phyloP scores from a whole-genome alignment of 2,329 filamentous ascomycete genomes.

The Thielaviopsis populi region DNA sequence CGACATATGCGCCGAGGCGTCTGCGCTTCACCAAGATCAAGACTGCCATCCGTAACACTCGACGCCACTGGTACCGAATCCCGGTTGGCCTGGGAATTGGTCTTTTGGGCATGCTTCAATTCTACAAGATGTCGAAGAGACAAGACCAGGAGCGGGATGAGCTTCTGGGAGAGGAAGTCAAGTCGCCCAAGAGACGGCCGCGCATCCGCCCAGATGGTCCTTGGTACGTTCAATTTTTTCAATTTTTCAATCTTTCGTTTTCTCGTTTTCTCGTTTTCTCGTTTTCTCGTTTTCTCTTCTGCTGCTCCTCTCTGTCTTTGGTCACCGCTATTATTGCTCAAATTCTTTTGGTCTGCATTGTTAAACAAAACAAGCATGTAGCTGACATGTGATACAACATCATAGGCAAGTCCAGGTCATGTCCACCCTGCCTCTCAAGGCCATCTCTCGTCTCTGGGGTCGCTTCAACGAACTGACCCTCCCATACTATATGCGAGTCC shows the following conservation, averaged over 20 bases:
- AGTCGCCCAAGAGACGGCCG: constrained; percentile 34
- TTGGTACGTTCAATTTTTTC: constrained; percentile 39
- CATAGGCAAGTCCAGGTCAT: constrained; percentile 77
- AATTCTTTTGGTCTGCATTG: constrained; percentile 5
- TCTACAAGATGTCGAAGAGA: constrained; percentile 57
- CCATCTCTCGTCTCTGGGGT: constrained; percentile 78
- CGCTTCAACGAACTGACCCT: constrained; percentile 80
- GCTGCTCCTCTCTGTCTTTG: not conserved
- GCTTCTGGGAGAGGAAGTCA: constrained; percentile 13
- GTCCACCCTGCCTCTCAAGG: constrained; percentile 83
- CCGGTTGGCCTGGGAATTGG: constrained; percentile 73
- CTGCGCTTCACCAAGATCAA: constrained; percentile 15
- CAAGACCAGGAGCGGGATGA: constrained; percentile 20
- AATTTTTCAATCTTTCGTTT: not conserved
- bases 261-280: not conserved
- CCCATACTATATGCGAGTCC: constrained; percentile 73
- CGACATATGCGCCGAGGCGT: constrained; percentile 10
- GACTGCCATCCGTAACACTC: constrained; percentile 12
- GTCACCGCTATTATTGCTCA: not conserved
- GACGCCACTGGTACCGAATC: constrained; percentile 68
- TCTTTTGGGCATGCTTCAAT: constrained; percentile 68
- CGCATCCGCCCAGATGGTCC: constrained; percentile 69
- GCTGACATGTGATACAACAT: constrained; percentile 16
- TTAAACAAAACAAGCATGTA: not conserved
- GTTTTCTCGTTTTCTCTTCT: not conserved